phyloP scores from a whole-genome alignment of 1,139 yeast genomes.

The Candida sp. region DNA sequence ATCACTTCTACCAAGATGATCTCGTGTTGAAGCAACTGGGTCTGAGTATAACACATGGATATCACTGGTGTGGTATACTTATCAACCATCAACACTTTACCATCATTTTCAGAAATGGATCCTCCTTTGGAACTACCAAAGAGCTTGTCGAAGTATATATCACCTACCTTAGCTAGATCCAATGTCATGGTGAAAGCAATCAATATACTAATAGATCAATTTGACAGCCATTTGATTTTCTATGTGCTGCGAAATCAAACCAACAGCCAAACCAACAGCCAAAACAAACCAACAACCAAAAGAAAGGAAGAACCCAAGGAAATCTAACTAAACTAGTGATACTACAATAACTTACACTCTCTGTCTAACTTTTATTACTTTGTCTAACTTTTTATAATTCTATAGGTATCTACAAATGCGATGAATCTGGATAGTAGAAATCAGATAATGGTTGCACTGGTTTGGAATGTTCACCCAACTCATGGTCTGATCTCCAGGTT shows the following conservation, averaged over 20 bases:
- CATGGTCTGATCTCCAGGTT: slow-evolving; percentile 21
- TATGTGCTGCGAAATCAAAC: background rate
- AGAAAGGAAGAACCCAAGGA: no score
- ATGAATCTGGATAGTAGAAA: slow-evolving; percentile 28
- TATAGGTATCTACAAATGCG: slow-evolving; percentile 20
- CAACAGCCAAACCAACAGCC: no score
- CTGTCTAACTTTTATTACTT: no score
- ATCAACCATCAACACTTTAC: slow-evolving; percentile 78
- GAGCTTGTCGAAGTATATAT: slow-evolving; percentile 34
- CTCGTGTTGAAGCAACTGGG: slow-evolving; percentile 76
- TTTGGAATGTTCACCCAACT: slow-evolving; percentile 26
- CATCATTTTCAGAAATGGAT: slow-evolving; percentile 21
- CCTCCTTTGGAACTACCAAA: slow-evolving; percentile 18
- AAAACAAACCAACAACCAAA: no score
- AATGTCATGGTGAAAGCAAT: slow-evolving; percentile 33
- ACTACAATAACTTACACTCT: no score
- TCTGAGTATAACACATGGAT: slow-evolving; percentile 85
- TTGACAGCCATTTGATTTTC: background rate
- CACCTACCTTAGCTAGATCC: slow-evolving; percentile 32
- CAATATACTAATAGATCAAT: no score
- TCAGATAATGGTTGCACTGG: slow-evolving; percentile 30
- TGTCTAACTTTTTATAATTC: background rate
- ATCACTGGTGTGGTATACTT: slow-evolving; percentile 75
- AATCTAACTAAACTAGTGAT: no score
- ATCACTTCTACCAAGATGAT: slow-evolving; percentile 77